Conservation (phyloP, 805 yeast species). For the Yarrowia sp. region DNA sequence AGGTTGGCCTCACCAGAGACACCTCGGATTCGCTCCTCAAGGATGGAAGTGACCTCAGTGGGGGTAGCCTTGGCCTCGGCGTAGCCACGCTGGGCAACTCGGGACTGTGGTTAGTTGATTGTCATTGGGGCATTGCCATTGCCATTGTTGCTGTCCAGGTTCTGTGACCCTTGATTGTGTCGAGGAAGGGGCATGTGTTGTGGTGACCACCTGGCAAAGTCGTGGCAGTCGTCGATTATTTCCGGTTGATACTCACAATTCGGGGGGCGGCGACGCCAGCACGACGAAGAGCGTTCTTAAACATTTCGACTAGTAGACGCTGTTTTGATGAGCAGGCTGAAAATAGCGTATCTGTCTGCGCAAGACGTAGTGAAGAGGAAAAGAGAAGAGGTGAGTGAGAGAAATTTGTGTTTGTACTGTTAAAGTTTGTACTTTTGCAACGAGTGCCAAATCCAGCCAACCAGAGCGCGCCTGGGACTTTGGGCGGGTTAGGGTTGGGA, state of each 20-base stretch:
- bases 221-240: background rate
- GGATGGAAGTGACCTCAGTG: constrained; percentile 97
- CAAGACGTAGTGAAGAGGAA: constrained; percentile 28
- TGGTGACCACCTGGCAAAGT: background rate
- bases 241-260: constrained; percentile 24
- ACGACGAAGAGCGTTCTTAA: constrained; percentile 28
- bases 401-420: constrained; percentile 26
- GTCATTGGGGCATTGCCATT: background rate
- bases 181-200: background rate
- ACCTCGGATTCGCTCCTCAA: constrained; percentile 99
- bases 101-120: constrained; percentile 28
- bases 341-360: constrained; percentile 28
- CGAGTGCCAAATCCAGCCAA: constrained; percentile 27
- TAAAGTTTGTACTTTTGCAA: constrained; percentile 24
- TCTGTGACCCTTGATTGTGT: no score
- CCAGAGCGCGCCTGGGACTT: constrained; percentile 7
- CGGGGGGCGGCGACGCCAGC: constrained; percentile 28
- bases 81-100: constrained; percentile 71
- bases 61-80: constrained; percentile 96
- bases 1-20: constrained; percentile 95
- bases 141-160: background rate
- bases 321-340: constrained; percentile 27
- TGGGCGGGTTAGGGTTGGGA: constrained; percentile 20
- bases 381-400: constrained; percentile 26
- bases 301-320: constrained; percentile 28